Evolutionary conservation across 108 stramenopile species (phyloP).

Genomic region (Nitzschia sp.): DNA sequence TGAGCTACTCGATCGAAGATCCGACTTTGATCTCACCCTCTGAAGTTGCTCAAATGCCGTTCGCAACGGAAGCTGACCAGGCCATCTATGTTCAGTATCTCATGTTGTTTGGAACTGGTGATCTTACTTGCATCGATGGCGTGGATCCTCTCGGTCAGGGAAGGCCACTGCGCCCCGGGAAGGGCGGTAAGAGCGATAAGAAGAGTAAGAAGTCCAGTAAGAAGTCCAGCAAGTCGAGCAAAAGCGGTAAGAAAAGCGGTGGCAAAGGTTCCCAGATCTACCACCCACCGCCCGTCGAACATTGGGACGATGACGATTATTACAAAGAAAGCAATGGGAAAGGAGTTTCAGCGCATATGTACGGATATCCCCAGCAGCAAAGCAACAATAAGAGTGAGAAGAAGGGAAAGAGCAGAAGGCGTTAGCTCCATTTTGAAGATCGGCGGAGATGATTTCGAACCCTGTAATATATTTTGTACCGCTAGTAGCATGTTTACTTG

Average conservation of each 20-base stretch:
- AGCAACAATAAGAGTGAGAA: not conserved
- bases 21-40: not conserved
- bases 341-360: not conserved
- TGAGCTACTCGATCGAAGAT: conserved; percentile 1
- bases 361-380: not conserved
- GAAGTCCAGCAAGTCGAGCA: not conserved
- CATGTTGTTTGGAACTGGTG: not conserved
- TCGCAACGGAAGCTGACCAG: not conserved
- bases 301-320: too few species aligned
- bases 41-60: not conserved
- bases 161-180: not conserved
- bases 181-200: not conserved
- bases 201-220: not conserved
- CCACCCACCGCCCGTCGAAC: not conserved
- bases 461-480: too few species aligned
- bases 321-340: not conserved
- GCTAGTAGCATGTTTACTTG: too few species aligned
- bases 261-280: not conserved
- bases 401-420: not conserved
- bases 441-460: too few species aligned
- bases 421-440: too few species aligned
- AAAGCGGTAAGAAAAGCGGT: not conserved
- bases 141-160: not conserved
- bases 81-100: not conserved
- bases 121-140: not conserved